Percentiles rank a stretch among this genome's conserved stretches.
phyloP scores from a whole-genome alignment of 1,139 yeast species.

The Diutina catenulata region DNA sequence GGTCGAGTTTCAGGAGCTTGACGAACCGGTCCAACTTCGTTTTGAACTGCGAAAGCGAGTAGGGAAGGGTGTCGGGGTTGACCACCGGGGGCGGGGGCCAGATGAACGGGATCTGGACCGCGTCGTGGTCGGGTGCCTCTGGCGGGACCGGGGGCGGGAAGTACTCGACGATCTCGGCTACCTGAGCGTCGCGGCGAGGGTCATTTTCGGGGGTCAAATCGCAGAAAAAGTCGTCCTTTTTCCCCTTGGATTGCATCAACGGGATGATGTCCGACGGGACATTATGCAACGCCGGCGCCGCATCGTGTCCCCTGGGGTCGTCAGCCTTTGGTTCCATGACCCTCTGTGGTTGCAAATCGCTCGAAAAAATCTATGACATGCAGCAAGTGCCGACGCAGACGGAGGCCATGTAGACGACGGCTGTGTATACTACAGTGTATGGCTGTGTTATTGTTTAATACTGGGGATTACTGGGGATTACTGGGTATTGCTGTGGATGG shows the following conservation, averaged over 20 bases:
- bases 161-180: slow-evolving; percentile 16
- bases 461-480: too few species aligned
- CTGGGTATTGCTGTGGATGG: too few species aligned
- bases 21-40: neutral
- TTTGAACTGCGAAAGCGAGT: neutral
- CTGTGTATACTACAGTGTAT: too few species aligned
- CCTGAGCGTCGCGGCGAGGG: slow-evolving; percentile 13
- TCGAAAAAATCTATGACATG: too few species aligned
- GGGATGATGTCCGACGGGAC: slow-evolving; percentile 31
- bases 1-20: neutral
- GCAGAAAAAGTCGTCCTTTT: slow-evolving; percentile 22
- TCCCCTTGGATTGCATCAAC: slow-evolving; percentile 22
- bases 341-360: too few species aligned
- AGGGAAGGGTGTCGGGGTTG: neutral
- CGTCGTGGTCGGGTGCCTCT: slow-evolving; percentile 1
- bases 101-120: slow-evolving; percentile 6
- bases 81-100: slow-evolving; percentile 6
- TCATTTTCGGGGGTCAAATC: slow-evolving; percentile 18
- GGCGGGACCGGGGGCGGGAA: slow-evolving; percentile 29
- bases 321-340: neutral
- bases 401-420: too few species aligned
- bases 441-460: too few species aligned
- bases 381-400: too few species aligned
- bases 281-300: slow-evolving; percentile 13
- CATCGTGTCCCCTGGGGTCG: neutral